A percentile compares a stretch with the other conserved stretches of the same genome.
Evolutionary conservation across 2,329 filamentous ascomycete genomes (phyloP).

Genomic region (Epicoccum nigrum): DNA sequence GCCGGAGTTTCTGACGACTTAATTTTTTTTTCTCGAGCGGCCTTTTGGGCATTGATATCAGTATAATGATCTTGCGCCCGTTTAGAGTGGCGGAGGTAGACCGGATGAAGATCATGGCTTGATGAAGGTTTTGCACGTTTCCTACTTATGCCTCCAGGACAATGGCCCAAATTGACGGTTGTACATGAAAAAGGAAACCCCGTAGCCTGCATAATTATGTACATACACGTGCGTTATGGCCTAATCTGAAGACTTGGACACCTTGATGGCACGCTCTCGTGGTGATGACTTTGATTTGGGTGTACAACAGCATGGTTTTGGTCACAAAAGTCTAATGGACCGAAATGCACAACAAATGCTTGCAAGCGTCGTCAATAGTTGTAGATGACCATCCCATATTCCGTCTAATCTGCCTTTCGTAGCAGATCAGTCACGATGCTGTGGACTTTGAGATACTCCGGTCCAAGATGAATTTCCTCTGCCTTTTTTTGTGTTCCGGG

Average conservation of each 20-base stretch:
- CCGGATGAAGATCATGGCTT: constrained; percentile 13
- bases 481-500: too few species aligned
- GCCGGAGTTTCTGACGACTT: constrained; percentile 2
- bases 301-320: too few species aligned
- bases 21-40: neutral
- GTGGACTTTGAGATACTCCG: too few species aligned
- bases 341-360: too few species aligned
- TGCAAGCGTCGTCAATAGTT: too few species aligned
- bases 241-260: neutral
- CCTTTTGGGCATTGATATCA: constrained; percentile 4
- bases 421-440: too few species aligned
- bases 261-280: too few species aligned
- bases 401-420: too few species aligned
- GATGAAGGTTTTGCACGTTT: constrained; percentile 8
- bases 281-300: neutral
- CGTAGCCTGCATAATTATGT: constrained; percentile 4
- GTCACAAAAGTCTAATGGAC: too few species aligned
- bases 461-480: too few species aligned
- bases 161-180: constrained; percentile 4
- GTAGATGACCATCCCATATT: too few species aligned
- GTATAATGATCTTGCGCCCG: neutral
- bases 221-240: constrained; percentile 10
- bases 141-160: neutral
- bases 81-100: neutral
- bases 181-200: constrained; percentile 6